A percentile compares a stretch with the other conserved stretches of the same genome.
phyloP scores from a whole-genome alignment of 2,329 filamentous ascomycete species.

The Ophiostoma perfectum region DNA sequence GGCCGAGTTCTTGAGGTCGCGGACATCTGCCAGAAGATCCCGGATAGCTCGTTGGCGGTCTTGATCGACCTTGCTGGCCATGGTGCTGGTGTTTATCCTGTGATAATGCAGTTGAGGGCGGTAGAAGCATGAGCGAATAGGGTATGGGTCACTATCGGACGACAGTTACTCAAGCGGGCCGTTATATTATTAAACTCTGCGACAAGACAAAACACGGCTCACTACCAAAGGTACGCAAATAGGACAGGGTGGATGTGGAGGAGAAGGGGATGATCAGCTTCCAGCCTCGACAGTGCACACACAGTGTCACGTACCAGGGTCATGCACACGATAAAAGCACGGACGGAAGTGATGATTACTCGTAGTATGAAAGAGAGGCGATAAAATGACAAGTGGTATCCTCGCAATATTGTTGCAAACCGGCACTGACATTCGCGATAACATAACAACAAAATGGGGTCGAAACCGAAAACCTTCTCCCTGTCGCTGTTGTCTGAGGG shows the following conservation, averaged over 20 bases:
- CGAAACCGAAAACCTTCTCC: neutral
- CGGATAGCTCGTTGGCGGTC: conserved; percentile 4
- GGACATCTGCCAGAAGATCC: neutral
- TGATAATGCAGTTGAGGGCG: neutral
- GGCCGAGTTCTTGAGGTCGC: neutral
- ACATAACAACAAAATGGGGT: neutral
- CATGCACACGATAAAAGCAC: neutral
- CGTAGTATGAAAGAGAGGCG: neutral
- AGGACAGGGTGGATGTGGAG: neutral
- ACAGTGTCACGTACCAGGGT: neutral
- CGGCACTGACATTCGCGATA: neutral
- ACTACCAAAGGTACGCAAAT: neutral
- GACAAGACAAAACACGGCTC: neutral
- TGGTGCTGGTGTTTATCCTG: neutral
- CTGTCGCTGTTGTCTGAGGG: neutral
- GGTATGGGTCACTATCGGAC: neutral
- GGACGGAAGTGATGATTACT: neutral
- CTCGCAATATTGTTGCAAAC: neutral
- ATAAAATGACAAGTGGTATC: neutral
- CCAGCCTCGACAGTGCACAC: conserved; percentile 8
- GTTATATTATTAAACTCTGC: neutral
- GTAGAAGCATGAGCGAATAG: neutral
- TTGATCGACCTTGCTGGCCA: neutral
- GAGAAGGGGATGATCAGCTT: conserved; percentile 4
- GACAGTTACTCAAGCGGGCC: neutral